phyloP scores from a whole-genome alignment of 1,284 basidiomycete genomes.

The Pascua guehoae region DNA sequence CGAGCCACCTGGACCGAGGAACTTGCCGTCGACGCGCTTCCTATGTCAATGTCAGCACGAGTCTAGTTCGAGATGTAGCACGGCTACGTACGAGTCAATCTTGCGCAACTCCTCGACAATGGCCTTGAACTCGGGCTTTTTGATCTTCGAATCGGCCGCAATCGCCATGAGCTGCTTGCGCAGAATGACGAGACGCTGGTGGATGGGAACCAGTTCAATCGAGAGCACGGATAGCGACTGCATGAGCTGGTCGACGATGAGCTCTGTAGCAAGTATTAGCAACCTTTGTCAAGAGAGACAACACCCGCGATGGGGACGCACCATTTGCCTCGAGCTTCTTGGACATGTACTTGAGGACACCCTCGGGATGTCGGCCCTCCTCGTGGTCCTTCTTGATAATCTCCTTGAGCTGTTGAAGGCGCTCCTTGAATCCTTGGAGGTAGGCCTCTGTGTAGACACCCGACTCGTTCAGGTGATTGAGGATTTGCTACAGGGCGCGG shows the following conservation, averaged over 20 bases:
- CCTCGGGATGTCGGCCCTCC: constrained; percentile 75
- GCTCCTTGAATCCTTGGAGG: constrained; percentile 75
- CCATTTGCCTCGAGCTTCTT: constrained; percentile 89
- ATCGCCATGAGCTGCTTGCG: constrained; percentile 85
- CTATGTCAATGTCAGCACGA: constrained; percentile 39
- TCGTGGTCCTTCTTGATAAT: constrained; percentile 80
- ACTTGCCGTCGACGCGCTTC: constrained; percentile 93
- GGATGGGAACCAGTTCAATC: constrained; percentile 80
- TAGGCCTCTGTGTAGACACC: constrained; percentile 87
- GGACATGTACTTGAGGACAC: constrained; percentile 85
- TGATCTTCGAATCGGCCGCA: constrained; percentile 77
- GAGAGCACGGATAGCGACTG: constrained; percentile 81
- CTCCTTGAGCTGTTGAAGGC: constrained; percentile 70
- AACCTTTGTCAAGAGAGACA: background rate
- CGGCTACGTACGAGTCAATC: constrained; percentile 82
- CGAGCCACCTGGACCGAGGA: constrained; percentile 82
- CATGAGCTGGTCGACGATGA: constrained; percentile 68
- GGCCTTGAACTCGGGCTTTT: constrained; percentile 83
- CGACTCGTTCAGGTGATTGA: constrained; percentile 89
- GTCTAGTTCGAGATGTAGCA: constrained; percentile 12
- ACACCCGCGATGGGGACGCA: constrained; percentile 50
- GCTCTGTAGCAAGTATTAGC: constrained; percentile 55
- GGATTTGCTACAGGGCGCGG: constrained; percentile 66
- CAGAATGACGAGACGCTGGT: constrained; percentile 81
- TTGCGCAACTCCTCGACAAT: constrained; percentile 88